These are phyloP conservation scores for Aspergillus pseudotamarii DNA, from an alignment of 2,329 filamentous ascomycete genomes.

Conservation along the genomic window DNA sequence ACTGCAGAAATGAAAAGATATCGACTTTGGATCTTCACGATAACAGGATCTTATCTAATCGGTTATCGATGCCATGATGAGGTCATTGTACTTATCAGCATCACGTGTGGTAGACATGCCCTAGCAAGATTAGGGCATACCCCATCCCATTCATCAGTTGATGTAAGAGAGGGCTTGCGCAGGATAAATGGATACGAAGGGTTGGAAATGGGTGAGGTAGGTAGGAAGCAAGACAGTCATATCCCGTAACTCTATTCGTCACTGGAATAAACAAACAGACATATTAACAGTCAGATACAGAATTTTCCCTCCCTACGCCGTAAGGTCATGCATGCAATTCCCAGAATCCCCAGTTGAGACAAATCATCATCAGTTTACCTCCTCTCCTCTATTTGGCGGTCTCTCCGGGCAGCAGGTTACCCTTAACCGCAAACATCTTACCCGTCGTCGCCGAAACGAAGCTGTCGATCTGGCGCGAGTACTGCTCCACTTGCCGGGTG, in stretches of 20 bases:
- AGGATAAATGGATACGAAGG: not conserved
- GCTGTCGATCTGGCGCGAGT: slow-evolving; percentile 93
- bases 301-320: slow-evolving; percentile 48
- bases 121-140: slow-evolving; percentile 11
- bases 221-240: slow-evolving; percentile 19
- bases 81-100: slow-evolving; percentile 7
- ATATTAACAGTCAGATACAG: slow-evolving; percentile 44
- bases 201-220: slow-evolving; percentile 2
- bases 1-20: slow-evolving; percentile 6
- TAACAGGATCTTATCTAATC: slow-evolving; percentile 16
- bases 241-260: slow-evolving; percentile 33
- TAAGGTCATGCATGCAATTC: slow-evolving; percentile 48
- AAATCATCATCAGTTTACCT: slow-evolving; percentile 23
- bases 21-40: not conserved
- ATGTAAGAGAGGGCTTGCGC: not conserved
- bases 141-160: slow-evolving; percentile 3
- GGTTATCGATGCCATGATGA: slow-evolving; percentile 8
- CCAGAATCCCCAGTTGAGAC: slow-evolving; percentile 32
- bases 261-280: slow-evolving; percentile 37
- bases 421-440: slow-evolving; percentile 97
- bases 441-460: slow-evolving; percentile 89
- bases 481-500: slow-evolving; percentile 95
- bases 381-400: slow-evolving; percentile 37
- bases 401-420: slow-evolving; percentile 64
- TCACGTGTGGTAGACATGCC: slow-evolving; percentile 12